phyloP scores from a whole-genome alignment of 2,329 filamentous ascomycete genomes.

The Aspergillus amoenus region DNA sequence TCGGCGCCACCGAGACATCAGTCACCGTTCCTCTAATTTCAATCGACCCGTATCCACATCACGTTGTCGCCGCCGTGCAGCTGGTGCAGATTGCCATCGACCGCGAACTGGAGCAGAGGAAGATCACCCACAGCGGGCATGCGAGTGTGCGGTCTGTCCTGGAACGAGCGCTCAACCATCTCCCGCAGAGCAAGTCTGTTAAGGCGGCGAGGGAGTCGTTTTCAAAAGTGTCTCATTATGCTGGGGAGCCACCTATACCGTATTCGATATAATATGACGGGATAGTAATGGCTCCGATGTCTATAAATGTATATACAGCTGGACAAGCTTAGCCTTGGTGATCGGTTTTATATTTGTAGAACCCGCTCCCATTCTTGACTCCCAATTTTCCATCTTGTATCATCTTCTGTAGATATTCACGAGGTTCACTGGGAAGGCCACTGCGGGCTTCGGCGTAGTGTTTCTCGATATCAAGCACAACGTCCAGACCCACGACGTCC shows the following conservation, averaged over 20 bases:
- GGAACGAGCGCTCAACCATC: slow-evolving; percentile 24
- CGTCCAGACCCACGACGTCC: slow-evolving; percentile 43
- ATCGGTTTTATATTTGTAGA: not conserved
- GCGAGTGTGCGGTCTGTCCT: slow-evolving; percentile 24
- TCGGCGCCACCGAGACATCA: not conserved
- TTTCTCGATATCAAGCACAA: slow-evolving; percentile 28
- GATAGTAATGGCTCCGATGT: no score
- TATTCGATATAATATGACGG: no score
- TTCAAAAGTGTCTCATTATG: not conserved
- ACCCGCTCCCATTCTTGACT: not conserved
- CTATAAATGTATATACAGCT: not conserved
- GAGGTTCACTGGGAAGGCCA: not conserved
- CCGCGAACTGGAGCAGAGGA: slow-evolving; percentile 23
- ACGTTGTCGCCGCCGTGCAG: slow-evolving; percentile 30
- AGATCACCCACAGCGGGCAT: slow-evolving; percentile 24
- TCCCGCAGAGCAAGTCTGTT: slow-evolving; percentile 32
- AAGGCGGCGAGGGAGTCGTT: slow-evolving; percentile 17
- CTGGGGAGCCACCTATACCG: not conserved
- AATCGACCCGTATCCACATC: slow-evolving; percentile 33
- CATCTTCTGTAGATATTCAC: not conserved
- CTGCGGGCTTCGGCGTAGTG: not conserved
- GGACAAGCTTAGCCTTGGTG: not conserved
- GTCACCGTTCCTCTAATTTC: slow-evolving; percentile 25
- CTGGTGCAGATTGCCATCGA: slow-evolving; percentile 28
- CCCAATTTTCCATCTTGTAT: not conserved